phyloP scores from a whole-genome alignment of 2,329 filamentous ascomycete species.

The Falciphora oryzae region DNA sequence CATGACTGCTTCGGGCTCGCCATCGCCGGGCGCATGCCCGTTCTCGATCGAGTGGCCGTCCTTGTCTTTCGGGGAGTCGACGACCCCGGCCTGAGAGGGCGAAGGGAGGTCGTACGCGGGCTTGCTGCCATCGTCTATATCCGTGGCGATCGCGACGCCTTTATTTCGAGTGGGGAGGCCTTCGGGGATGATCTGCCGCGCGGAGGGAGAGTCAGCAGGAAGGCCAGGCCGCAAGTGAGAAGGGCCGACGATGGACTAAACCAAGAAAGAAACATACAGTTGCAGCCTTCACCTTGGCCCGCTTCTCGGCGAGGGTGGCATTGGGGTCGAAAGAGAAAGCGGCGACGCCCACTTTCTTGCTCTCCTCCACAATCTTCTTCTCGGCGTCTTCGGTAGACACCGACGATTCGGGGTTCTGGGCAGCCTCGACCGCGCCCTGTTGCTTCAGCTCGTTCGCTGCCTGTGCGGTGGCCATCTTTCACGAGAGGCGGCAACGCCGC shows the following conservation, averaged over 20 bases:
- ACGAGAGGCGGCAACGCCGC: conserved; percentile 3
- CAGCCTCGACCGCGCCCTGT: conserved; percentile 73
- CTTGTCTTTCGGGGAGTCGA: conserved; percentile 47
- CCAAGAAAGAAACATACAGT: conserved; percentile 28
- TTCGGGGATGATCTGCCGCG: conserved; percentile 54
- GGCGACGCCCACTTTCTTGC: conserved; percentile 68
- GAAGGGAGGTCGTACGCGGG: conserved; percentile 73
- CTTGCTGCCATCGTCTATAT: conserved; percentile 65
- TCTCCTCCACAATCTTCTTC: conserved; percentile 68
- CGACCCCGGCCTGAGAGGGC: conserved; percentile 62
- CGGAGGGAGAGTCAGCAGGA: conserved; percentile 15
- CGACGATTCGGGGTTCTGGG: conserved; percentile 61
- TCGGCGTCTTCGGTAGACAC: conserved; percentile 68
- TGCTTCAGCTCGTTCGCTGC: conserved; percentile 63
- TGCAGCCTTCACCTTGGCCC: conserved; percentile 70
- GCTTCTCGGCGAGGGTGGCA: conserved; percentile 78
- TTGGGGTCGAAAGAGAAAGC: conserved; percentile 86
- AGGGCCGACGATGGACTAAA: not conserved
- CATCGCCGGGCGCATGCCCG: conserved; percentile 47
- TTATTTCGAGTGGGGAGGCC: conserved; percentile 56
- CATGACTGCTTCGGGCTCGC: conserved; percentile 49
- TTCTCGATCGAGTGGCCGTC: conserved; percentile 42
- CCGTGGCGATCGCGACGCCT: conserved; percentile 68
- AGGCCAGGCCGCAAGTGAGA: not conserved
- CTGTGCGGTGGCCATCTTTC: conserved; percentile 25